Evolutionary conservation across 352 stramenopile genomes (phyloP).

Genomic region (Lagenidium giganteum): DNA sequence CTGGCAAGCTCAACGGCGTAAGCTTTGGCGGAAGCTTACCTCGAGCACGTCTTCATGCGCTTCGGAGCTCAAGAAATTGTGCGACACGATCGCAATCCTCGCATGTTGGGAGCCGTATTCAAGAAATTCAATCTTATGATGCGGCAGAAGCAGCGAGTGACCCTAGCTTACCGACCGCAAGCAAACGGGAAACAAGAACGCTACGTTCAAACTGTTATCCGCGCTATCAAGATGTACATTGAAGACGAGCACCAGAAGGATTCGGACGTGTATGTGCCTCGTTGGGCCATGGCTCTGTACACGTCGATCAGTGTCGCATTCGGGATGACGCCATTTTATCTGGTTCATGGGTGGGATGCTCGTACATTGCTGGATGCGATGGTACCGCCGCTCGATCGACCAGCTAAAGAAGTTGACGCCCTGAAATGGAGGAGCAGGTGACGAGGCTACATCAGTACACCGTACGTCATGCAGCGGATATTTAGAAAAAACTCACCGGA

Average conservation of each 20-base stretch:
- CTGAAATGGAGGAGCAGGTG: not conserved
- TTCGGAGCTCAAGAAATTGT: constrained; percentile 13
- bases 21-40: too few relatives aligned
- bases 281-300: constrained; percentile 12
- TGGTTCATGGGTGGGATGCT: constrained; percentile 17
- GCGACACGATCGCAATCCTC: constrained; percentile 8
- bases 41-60: constrained; percentile 6
- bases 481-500: not conserved
- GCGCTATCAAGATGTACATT: too few relatives aligned
- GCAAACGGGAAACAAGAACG: constrained; percentile 7
- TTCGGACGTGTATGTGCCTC: constrained; percentile 12
- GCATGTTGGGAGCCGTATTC: too few relatives aligned
- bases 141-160: not conserved
- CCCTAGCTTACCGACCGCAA: constrained; percentile 10
- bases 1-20: too few relatives aligned
- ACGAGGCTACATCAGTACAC: not conserved
- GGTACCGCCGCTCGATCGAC: not conserved
- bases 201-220: too few relatives aligned
- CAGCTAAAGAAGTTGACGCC: not conserved
- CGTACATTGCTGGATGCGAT: constrained; percentile 1
- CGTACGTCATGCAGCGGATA: too few relatives aligned
- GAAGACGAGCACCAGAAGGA: constrained; percentile 9
- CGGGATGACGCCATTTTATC: constrained; percentile 9
- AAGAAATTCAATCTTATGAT: too few relatives aligned
- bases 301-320: constrained; percentile 1